A percentile compares a stretch with the other conserved stretches of the same genome.
phyloP scores from a whole-genome alignment of 345 rosid genomes.

The Salix koriyanagi region DNA sequence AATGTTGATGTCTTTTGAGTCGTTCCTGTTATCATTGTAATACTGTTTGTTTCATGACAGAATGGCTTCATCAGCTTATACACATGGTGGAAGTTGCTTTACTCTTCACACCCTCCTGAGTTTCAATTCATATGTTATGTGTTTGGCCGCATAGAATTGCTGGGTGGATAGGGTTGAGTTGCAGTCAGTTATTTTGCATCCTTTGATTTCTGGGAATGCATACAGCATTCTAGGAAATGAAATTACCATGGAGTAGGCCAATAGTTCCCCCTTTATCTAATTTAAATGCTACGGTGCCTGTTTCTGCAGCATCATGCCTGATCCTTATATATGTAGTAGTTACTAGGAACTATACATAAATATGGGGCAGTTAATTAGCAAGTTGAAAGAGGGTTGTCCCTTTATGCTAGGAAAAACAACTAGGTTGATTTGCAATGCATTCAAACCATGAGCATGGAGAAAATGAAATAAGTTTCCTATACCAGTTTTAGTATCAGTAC shows the following conservation, averaged over 20 bases:
- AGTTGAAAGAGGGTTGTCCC: neutral
- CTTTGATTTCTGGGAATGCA: neutral
- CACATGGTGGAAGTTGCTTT: neutral
- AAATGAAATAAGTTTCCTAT: too few relatives aligned
- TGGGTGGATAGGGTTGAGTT: neutral
- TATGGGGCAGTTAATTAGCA: neutral
- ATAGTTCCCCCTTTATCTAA: too few relatives aligned
- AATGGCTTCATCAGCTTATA: neutral
- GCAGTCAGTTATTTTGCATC: neutral
- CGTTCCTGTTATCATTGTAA: neutral
- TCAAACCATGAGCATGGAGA: neutral
- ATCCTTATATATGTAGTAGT: neutral
- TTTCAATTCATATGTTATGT: neutral
- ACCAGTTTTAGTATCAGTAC: too few relatives aligned
- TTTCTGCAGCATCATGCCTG: neutral
- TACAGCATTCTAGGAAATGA: neutral
- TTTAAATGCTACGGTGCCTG: too few relatives aligned
- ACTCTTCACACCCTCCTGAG: neutral
- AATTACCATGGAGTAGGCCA: neutral
- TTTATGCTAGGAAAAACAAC: neutral
- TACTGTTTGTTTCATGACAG: neutral
- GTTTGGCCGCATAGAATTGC: neutral
- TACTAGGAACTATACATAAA: neutral
- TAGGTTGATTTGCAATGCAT: neutral
- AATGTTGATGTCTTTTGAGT: neutral